A percentile compares a stretch with the other conserved stretches of the same genome.
Evolutionary conservation across 2,329 filamentous ascomycete genomes (phyloP).

Genomic region (Alternaria rosae): DNA sequence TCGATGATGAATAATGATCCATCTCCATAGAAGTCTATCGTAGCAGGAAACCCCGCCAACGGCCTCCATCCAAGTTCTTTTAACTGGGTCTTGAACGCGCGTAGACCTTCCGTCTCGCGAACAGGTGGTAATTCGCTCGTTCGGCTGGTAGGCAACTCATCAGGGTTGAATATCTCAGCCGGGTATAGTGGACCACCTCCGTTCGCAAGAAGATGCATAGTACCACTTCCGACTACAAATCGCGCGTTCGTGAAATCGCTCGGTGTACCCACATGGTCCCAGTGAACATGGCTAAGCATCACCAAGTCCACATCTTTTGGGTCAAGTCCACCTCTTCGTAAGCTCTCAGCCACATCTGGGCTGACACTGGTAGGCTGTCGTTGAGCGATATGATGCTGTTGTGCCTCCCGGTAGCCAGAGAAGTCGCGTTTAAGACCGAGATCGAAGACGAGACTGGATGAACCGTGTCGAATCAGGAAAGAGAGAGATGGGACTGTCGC

Average conservation of each 20-base stretch:
- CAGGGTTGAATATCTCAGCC: constrained; percentile 52
- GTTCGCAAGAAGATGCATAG: constrained; percentile 35
- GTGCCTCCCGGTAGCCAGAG: constrained; percentile 52
- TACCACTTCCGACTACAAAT: constrained; percentile 59
- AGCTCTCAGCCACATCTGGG: constrained; percentile 53
- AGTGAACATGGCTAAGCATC: constrained; percentile 64
- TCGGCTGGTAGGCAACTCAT: constrained; percentile 52
- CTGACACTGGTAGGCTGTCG: constrained; percentile 56
- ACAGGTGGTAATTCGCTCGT: constrained; percentile 55
- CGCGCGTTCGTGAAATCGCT: constrained; percentile 58
- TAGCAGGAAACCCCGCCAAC: constrained; percentile 54
- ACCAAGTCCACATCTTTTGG: constrained; percentile 51
- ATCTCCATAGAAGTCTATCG: constrained; percentile 59
- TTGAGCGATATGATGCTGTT: constrained; percentile 56
- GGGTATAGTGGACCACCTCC: constrained; percentile 51
- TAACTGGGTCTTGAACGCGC: constrained; percentile 25
- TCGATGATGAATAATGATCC: constrained; percentile 58
- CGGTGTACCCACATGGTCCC: constrained; percentile 66
- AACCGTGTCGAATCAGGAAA: constrained; percentile 61
- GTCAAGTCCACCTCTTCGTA: constrained; percentile 49
- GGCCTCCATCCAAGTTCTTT: constrained; percentile 50
- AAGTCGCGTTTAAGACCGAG: constrained; percentile 60
- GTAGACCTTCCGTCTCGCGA: constrained; percentile 21
- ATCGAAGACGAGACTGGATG: constrained; percentile 58
- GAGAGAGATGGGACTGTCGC: constrained; percentile 62